phyloP scores from a whole-genome alignment of 345 rosid genomes.

The Sonneratia alba region DNA sequence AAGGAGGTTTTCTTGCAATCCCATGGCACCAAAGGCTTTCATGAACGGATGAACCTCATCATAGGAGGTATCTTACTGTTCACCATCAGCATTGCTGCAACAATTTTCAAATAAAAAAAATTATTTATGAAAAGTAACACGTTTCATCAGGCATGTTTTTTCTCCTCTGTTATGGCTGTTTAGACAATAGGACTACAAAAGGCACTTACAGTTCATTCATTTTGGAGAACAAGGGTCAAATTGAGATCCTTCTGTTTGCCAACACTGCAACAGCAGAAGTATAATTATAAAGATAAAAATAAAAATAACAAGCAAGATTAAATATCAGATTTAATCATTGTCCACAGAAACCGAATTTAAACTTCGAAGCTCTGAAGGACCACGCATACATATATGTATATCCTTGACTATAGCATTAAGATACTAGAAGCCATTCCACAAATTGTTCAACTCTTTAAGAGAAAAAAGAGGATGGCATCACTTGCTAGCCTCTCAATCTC shows the following conservation, averaged over 20 bases:
- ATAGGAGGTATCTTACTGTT: slow-evolving; percentile 65
- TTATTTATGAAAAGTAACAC: not conserved
- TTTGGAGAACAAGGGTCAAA: slow-evolving; percentile 56
- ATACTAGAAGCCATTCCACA: too few relatives aligned
- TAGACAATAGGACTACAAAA: not conserved
- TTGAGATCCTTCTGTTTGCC: slow-evolving; percentile 73
- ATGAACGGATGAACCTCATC: slow-evolving; percentile 45
- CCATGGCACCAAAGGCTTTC: slow-evolving; percentile 85
- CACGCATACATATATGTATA: too few relatives aligned
- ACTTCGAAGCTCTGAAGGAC: too few relatives aligned
- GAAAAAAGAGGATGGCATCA: too few relatives aligned
- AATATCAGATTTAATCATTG: not conserved
- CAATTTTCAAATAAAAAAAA: not conserved
- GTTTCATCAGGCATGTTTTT: not conserved
- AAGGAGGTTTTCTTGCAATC: slow-evolving; percentile 64
- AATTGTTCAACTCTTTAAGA: too few relatives aligned
- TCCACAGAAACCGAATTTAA: too few relatives aligned
- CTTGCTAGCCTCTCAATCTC: too few relatives aligned
- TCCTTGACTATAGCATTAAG: too few relatives aligned
- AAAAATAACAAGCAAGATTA: not conserved
- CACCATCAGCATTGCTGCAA: slow-evolving; percentile 41
- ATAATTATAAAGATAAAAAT: not conserved
- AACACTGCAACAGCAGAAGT: slow-evolving; percentile 35
- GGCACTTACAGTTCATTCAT: slow-evolving; percentile 62
- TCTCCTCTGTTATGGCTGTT: not conserved